phyloP scores from a whole-genome alignment of 805 yeast species.

The Phaffomyces thermotolerans region DNA sequence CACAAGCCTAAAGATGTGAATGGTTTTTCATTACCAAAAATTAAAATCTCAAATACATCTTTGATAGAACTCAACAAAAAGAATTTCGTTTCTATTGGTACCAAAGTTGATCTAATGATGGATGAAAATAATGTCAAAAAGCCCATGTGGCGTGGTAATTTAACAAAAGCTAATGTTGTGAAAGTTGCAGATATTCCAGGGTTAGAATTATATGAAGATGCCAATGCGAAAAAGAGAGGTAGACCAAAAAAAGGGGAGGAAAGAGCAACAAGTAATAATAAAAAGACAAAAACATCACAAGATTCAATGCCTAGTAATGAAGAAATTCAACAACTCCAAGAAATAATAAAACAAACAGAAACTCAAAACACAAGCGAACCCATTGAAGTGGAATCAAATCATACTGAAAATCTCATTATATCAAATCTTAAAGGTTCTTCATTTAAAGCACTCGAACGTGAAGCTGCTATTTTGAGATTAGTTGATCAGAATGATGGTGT shows the following conservation, averaged over 20 bases:
- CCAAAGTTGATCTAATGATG: conserved; percentile 7
- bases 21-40: conserved; percentile 24
- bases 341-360: background rate
- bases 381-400: background rate
- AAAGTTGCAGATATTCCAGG: background rate
- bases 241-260: conserved; percentile 22
- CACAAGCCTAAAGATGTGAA: conserved; percentile 19
- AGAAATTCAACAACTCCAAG: conserved; percentile 1
- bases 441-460: conserved; percentile 38
- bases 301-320: background rate
- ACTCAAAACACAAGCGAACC: background rate
- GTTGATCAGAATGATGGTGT: conserved; percentile 41
- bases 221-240: conserved; percentile 18
- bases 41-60: conserved; percentile 6
- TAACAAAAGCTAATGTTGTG: conserved; percentile 5
- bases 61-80: conserved; percentile 17
- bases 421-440: conserved; percentile 34
- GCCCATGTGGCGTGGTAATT: conserved; percentile 15
- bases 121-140: conserved; percentile 2
- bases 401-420: conserved; percentile 6
- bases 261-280: conserved; percentile 7
- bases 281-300: conserved; percentile 7
- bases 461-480: conserved; percentile 34
- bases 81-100: conserved; percentile 21
- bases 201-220: background rate